Evolutionary conservation across 2,329 filamentous ascomycete species (phyloP).

Genomic region (Zymoseptoria passerinii): DNA sequence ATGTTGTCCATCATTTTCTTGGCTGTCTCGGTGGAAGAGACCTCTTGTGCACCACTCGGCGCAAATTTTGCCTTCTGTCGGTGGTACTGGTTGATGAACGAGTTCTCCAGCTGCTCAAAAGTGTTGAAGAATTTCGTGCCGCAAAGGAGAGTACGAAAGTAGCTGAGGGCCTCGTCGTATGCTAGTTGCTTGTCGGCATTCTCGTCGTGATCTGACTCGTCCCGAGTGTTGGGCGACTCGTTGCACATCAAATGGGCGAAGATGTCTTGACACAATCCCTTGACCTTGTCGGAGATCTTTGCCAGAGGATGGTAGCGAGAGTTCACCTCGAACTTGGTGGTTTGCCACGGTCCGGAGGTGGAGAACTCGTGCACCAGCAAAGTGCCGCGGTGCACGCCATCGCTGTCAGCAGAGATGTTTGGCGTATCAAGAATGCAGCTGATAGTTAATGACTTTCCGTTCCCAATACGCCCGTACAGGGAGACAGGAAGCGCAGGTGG

Average conservation of each 20-base stretch:
- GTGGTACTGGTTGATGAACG: conserved; percentile 1
- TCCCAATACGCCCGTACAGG: no score
- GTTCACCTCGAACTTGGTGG: background rate
- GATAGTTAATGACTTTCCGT: no score
- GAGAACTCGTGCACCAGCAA: no score
- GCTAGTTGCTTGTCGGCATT: background rate
- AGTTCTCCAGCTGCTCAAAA: background rate
- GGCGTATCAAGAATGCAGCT: no score
- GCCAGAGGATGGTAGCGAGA: background rate
- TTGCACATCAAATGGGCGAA: background rate
- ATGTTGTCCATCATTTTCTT: conserved; percentile 1
- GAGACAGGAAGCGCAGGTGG: no score
- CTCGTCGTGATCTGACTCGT: conserved; percentile 1
- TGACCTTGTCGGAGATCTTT: background rate
- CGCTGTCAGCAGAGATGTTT: no score
- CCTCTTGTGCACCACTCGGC: background rate
- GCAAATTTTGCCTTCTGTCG: background rate
- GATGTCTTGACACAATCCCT: background rate
- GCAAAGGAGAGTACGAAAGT: conserved; percentile 8
- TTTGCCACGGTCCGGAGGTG: background rate
- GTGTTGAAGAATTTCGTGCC: conserved; percentile 4
- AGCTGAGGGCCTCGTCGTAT: conserved; percentile 5
- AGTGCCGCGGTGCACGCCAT: no score
- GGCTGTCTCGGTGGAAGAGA: background rate
- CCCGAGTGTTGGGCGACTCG: no score